Evolutionary conservation across 352 stramenopile genomes (phyloP), one percentile per base, ranked within the genome.

Genomic region (Phytophthora agathidicida): DNA sequence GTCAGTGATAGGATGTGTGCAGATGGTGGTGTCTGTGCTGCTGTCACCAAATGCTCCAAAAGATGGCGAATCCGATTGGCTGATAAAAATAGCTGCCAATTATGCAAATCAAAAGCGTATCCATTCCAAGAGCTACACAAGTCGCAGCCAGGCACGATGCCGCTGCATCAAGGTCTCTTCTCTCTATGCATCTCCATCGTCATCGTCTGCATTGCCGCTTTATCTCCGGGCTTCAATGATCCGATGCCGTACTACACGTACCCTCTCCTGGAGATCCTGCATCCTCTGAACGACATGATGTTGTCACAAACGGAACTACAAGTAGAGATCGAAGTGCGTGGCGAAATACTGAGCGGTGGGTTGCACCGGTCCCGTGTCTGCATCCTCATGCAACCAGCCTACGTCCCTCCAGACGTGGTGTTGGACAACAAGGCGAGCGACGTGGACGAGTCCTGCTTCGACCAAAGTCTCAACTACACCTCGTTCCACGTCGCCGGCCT

Each of bases 401-500:
- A 67, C 36, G 53, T 74, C 4, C 77, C 78, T 0, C 30, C 54
- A 0, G 83, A 86, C 37, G 70, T 88, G 24, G 28, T 42, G 16
- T 47, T 85, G 2, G 60, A 81, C 10, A 55, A 58, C 5, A 49
- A 19, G 13, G 52, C 16, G 1, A 72, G 48, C n/a, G 64, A 83
- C 7, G 20, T 75, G 19, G 54, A 68, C 19, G 77, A 92, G 67
- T 69, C 55, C 7, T 94, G 85, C 62, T 91, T 91, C 42, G 69
- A 80, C 22, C 67, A 82, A 23, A 46, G 56, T 10, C 66, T 65
- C 19, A 80, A 87, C 63, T 69, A 71, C 65, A 82, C 73, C 22
- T 61, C 65, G 30, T 92, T 91, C 69, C 56, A 83, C 17, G 59
- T 83, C 17, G 63, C 70, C 1, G 76, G 80, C 0, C 80, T 94